Percentiles rank a stretch among this genome's conserved stretches.
Evolutionary conservation across 2,329 filamentous ascomycete species (phyloP).

Genomic region (Fusarium solani-melongenae): DNA sequence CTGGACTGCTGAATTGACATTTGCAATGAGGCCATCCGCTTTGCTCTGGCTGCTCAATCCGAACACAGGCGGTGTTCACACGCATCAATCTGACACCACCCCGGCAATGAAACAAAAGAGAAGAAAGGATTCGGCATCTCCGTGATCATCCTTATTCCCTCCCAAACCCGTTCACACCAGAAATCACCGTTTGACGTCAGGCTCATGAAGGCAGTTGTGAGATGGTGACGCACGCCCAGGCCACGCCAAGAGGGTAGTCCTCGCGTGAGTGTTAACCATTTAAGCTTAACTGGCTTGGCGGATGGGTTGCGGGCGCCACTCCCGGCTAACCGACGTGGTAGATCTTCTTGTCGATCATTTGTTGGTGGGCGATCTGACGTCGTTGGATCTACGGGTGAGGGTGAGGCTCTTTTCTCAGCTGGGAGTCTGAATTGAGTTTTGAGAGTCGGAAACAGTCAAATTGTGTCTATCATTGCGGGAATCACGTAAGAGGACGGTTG

Average conservation of each 20-base stretch:
- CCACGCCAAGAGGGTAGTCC: neutral
- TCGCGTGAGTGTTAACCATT: constrained; percentile 23
- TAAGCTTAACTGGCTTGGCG: constrained; percentile 29
- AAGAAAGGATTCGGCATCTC: neutral
- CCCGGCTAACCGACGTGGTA: constrained; percentile 4
- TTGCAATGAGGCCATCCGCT: neutral
- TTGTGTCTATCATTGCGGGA: neutral
- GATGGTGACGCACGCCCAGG: constrained; percentile 36
- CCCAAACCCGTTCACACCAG: constrained; percentile 1
- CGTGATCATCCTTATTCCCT: neutral
- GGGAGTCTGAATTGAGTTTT: neutral
- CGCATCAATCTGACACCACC: neutral
- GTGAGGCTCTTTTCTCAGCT: neutral
- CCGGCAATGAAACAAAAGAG: neutral
- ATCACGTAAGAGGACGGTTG: rapidly evolving
- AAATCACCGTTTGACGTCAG: constrained; percentile 31
- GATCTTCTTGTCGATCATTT: neutral
- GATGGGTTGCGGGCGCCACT: neutral
- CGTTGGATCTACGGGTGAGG: neutral
- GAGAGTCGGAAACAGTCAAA: neutral
- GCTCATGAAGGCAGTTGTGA: constrained; percentile 1
- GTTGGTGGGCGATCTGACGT: neutral
- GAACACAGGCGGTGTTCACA: neutral
- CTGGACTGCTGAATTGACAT: no score
- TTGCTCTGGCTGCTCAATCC: neutral